Evolutionary conservation across 495 filamentous ascomycete genomes (phyloP).

Genomic region (Articulospora tetracladia): DNA sequence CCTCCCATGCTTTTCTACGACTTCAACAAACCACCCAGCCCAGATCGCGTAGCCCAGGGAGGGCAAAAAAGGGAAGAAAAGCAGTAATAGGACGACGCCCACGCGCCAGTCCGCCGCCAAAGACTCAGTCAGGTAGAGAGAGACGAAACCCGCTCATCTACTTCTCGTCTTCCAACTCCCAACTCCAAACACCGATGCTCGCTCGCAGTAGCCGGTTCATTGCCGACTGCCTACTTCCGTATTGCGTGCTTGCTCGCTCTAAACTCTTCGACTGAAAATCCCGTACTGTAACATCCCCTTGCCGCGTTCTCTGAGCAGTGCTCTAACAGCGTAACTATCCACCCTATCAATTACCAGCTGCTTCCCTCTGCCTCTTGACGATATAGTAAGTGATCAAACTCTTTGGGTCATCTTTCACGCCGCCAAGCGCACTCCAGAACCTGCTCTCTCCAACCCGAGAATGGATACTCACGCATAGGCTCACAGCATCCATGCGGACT

Average conservation of each 20-base stretch:
- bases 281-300: background rate
- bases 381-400: conserved; percentile 83
- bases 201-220: background rate
- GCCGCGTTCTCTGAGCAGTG: no score
- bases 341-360: conserved; percentile 7
- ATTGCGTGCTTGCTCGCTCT: background rate
- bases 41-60: no score
- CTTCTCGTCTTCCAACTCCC: no score
- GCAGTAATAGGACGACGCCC: no score
- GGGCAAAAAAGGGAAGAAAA: no score
- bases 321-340: no score
- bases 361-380: conserved; percentile 58
- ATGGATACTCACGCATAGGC: conserved; percentile 72
- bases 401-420: conserved; percentile 61
- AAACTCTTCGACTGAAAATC: background rate
- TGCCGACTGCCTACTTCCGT: background rate
- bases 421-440: conserved; percentile 63
- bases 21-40: no score
- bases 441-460: conserved; percentile 57
- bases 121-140: no score
- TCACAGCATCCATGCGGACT: conserved; percentile 72
- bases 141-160: no score
- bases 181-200: background rate
- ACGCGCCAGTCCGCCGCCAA: no score
- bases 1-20: no score